Percentiles rank a stretch among this genome's conserved stretches.
These are phyloP conservation scores for Acmispon strigosus DNA, from an alignment of 306 rosid species.

Conservation along the genomic window DNA sequence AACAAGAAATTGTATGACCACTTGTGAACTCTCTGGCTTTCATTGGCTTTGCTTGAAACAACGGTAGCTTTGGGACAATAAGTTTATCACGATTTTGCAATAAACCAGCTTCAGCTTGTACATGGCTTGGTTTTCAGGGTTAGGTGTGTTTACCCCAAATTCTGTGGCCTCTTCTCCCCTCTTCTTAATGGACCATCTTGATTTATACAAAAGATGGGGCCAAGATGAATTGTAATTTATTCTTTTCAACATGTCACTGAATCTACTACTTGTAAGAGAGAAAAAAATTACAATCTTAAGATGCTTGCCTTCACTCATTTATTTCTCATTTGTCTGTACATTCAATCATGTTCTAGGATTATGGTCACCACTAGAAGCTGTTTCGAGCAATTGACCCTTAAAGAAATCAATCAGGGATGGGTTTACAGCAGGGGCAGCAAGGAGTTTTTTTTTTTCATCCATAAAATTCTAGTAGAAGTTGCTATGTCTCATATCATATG, in stretches of 20 bases:
- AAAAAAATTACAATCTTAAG: not conserved
- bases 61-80: not conserved
- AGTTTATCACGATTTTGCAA: not conserved
- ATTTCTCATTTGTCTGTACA: not conserved
- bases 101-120: constrained; percentile 2
- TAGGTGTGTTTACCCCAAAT: not conserved
- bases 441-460: too few species aligned
- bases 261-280: not conserved
- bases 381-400: not conserved
- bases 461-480: too few species aligned
- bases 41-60: not conserved
- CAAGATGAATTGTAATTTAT: constrained; percentile 12
- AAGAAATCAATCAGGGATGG: too few species aligned
- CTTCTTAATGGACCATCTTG: not conserved
- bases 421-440: too few species aligned
- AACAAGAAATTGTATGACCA: not conserved
- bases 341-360: not conserved
- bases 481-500: too few species aligned
- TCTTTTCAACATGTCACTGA: not conserved
- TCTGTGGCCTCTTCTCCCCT: not conserved
- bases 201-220: not conserved
- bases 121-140: not conserved
- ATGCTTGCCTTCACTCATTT: not conserved
- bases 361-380: not conserved
- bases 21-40: not conserved